Conservation (phyloP, 352 stramenopile species). For the Aphanomyces stellatus region DNA sequence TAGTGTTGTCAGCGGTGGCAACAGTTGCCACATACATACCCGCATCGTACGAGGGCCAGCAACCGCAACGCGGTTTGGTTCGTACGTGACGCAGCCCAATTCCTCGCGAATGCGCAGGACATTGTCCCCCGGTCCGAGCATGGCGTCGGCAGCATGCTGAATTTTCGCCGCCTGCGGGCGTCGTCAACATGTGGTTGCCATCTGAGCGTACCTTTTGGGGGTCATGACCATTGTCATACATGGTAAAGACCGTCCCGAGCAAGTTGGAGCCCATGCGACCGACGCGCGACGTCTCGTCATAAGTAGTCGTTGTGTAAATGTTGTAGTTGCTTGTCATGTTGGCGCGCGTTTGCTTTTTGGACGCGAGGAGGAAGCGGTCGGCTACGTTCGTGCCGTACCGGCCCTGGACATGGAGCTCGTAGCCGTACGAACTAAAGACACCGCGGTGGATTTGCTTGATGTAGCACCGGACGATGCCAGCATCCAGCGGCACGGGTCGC, state of each 20-base stretch:
- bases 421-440: conserved; percentile 82
- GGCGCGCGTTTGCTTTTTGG: conserved; percentile 65
- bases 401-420: conserved; percentile 74
- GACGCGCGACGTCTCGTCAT: conserved; percentile 58
- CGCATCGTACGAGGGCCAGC: conserved; percentile 80
- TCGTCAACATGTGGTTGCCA: too few species aligned
- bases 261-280: conserved; percentile 86
- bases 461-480: conserved; percentile 80
- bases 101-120: conserved; percentile 82
- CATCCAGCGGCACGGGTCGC: conserved; percentile 70
- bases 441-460: conserved; percentile 81
- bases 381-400: conserved; percentile 77
- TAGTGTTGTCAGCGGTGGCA: too few species aligned
- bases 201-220: conserved; percentile 67
- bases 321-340: conserved; percentile 85
- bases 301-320: conserved; percentile 78
- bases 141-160: conserved; percentile 65
- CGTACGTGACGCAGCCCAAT: conserved; percentile 78
- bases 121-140: conserved; percentile 36
- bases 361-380: conserved; percentile 67
- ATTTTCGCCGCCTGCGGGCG: conserved; percentile 54
- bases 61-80: conserved; percentile 77
- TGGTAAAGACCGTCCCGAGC: conserved; percentile 73
- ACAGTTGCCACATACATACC: conserved; percentile 29
- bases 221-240: conserved; percentile 83